Percentiles rank a stretch among this genome's conserved stretches.
phyloP scores from a whole-genome alignment of 1,284 basidiomycete genomes.

The Sporisorium graminicola region DNA sequence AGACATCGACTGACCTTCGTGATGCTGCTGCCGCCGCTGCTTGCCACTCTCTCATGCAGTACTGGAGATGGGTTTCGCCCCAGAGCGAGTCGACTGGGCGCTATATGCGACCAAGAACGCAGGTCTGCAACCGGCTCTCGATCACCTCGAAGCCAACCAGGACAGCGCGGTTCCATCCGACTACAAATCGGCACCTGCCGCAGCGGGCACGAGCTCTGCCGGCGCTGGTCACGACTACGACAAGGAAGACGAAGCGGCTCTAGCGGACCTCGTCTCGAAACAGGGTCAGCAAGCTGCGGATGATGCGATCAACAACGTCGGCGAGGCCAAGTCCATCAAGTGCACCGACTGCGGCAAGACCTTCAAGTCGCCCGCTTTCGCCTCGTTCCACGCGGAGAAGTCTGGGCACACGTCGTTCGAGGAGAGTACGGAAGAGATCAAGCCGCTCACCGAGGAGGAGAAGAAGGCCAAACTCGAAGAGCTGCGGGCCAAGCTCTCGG shows the following conservation, averaged over 20 bases:
- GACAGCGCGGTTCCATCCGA: conserved; percentile 58
- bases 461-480: conserved; percentile 85
- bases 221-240: conserved; percentile 52
- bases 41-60: conserved; percentile 29
- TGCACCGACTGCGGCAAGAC: conserved; percentile 66
- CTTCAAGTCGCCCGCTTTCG: conserved; percentile 83
- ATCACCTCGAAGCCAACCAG: conserved; percentile 66
- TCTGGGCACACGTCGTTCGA: conserved; percentile 88
- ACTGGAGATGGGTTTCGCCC: conserved; percentile 67
- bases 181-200: conserved; percentile 38
- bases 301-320: conserved; percentile 43
- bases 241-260: conserved; percentile 59
- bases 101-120: conserved; percentile 57
- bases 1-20: neutral
- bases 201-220: conserved; percentile 17
- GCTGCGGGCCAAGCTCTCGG: conserved; percentile 62
- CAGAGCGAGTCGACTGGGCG: conserved; percentile 67
- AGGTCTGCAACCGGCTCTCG: conserved; percentile 64
- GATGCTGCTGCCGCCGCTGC: neutral
- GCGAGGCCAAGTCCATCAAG: conserved; percentile 63
- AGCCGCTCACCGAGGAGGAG: conserved; percentile 94
- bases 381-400: conserved; percentile 94
- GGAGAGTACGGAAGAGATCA: conserved; percentile 94
- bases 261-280: conserved; percentile 53
- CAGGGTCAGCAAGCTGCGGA: conserved; percentile 58